Evolutionary conservation across 768 basidiomycete species (phyloP).

Genomic region (Auriscalpium microsporum): DNA sequence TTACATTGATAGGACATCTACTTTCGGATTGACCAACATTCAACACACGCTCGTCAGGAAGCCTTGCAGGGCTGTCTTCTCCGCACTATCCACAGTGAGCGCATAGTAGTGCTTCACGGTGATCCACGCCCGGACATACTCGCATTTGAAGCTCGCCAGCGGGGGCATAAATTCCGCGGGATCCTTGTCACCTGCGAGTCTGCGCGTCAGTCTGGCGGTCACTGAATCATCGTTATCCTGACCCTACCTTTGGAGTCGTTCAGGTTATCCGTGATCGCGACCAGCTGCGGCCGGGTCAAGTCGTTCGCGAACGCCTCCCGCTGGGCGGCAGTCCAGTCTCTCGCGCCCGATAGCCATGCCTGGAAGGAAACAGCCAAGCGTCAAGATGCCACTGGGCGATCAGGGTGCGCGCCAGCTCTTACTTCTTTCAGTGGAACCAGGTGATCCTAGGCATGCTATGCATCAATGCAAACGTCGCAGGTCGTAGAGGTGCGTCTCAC

Average conservation of each 20-base stretch:
- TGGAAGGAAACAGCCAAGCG: constrained; percentile 7
- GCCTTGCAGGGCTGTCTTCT: constrained; percentile 39
- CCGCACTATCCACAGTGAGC: constrained; percentile 40
- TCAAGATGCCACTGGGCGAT: background rate
- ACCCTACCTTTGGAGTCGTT: constrained; percentile 40
- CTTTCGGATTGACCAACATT: too few species aligned
- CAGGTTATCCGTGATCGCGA: constrained; percentile 39
- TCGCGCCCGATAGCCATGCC: constrained; percentile 51
- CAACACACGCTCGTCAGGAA: constrained; percentile 18
- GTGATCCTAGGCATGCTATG: constrained; percentile 34
- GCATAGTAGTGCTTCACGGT: constrained; percentile 39
- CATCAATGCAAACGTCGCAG: too few species aligned
- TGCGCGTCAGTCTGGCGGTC: too few species aligned
- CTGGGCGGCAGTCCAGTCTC: constrained; percentile 40
- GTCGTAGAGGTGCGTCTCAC: constrained; percentile 20
- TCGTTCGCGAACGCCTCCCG: constrained; percentile 49
- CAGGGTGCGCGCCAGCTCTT: background rate
- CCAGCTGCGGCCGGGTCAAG: constrained; percentile 43
- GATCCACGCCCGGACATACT: constrained; percentile 47
- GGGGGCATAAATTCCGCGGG: constrained; percentile 46
- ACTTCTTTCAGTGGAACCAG: constrained; percentile 48
- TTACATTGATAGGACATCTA: too few species aligned
- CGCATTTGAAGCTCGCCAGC: constrained; percentile 39
- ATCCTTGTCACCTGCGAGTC: constrained; percentile 36
- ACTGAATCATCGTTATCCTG: background rate